Evolutionary conservation across 2,329 filamentous ascomycete genomes (phyloP), one percentile per base, ranked within the genome.

Genomic region (Alternaria sp.): DNA sequence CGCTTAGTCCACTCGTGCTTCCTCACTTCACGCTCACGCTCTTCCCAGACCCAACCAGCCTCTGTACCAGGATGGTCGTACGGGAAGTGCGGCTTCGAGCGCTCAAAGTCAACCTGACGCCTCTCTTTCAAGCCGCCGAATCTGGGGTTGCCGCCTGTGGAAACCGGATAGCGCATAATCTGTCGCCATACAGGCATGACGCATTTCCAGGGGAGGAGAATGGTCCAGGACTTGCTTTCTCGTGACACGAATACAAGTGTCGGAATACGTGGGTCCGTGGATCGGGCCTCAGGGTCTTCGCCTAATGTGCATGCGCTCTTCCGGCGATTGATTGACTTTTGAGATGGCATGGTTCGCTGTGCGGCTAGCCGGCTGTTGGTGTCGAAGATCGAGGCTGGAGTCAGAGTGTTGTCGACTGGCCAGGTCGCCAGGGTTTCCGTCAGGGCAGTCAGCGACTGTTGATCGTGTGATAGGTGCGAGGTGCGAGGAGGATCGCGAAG

Each of bases 201-300:
- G 71, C 92, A 97, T 75, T 92, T 94, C 93, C 95, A 97, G 0
- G 96, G 96, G 4, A 96, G 86, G 23, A 98, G 84, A 2, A 98
- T 78, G 0, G 90, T 96, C 93, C 94, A 98, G 0, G 86, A 89
- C 2, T 70, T 77, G 58, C 84, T 82, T 41, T 81, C 80, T 4
- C 88, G 86, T 11, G 87, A 88, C 33, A 90, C 85, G 5, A 93
- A 84, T 6, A 96, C 81, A 2, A 95, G 83, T 43, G 95, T 81
- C 1, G 96, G 96, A 15, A 98, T 96, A 2, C 86, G 82, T 2
- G 92, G 92, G 72, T 97, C 94, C 9, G 82, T 84, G 1, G 83
- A 68, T 9, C 85, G 84, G 1, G 87, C 77, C 21, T 86, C 81
- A 1, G 94, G 87, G 62, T 86, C 84, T 23, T 85, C 79, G 1